These are phyloP conservation scores for Purshia tridentata DNA, from an alignment of 306 rosid species.

Conservation along the genomic window DNA sequence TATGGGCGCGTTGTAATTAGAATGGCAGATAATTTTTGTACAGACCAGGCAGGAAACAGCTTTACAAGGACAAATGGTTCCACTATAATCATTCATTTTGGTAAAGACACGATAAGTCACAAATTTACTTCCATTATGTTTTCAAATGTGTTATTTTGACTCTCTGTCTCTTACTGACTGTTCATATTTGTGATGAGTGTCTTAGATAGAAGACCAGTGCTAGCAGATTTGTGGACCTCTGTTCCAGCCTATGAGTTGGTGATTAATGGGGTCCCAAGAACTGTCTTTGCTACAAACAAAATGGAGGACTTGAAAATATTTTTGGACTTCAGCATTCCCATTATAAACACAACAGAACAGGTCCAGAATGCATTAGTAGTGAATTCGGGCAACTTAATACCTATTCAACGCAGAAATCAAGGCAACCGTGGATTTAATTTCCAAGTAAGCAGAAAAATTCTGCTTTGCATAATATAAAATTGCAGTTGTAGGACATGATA, in stretches of 20 bases:
- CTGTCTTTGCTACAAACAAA: conserved; percentile 59
- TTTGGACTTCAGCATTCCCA: conserved; percentile 58
- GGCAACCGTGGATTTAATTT: conserved; percentile 48
- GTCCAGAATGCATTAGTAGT: conserved; percentile 44
- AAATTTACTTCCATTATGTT: not conserved
- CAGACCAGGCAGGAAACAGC: conserved; percentile 59
- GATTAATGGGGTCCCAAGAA: conserved; percentile 56
- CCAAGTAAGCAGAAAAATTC: conserved; percentile 38
- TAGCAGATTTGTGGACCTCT: conserved; percentile 66
- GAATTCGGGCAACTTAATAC: conserved; percentile 41
- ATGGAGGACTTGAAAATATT: conserved; percentile 48
- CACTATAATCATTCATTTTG: conserved; percentile 49
- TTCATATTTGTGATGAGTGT: conserved; percentile 19
- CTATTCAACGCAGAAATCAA: conserved; percentile 33
- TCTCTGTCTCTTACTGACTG: not conserved
- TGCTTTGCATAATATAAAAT: not conserved
- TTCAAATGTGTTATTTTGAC: not conserved
- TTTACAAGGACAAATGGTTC: conserved; percentile 51
- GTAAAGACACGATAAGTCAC: conserved; percentile 29
- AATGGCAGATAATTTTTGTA: conserved; percentile 45
- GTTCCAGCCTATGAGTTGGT: conserved; percentile 59
- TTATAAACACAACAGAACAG: conserved; percentile 55
- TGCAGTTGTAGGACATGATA: not conserved
- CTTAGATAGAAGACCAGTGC: conserved; percentile 65
- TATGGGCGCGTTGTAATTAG: conserved; percentile 45